These are phyloP conservation scores for Exophiala aquamarina DNA, from an alignment of 2,329 filamentous ascomycete genomes.

Conservation along the genomic window DNA sequence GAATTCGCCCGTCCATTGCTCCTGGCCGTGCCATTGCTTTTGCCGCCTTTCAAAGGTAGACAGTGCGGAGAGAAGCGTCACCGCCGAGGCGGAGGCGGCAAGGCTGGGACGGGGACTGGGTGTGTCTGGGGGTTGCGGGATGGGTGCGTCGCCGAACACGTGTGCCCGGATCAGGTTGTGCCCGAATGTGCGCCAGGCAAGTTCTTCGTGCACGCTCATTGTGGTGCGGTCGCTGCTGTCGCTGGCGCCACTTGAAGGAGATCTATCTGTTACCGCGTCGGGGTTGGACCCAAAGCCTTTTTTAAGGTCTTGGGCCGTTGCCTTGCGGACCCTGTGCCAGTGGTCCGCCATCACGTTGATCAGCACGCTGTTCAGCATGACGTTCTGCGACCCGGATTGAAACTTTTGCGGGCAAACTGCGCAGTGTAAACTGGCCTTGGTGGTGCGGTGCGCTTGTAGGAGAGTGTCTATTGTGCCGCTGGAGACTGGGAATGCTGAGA, in stretches of 20 bases:
- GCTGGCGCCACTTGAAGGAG: too few relatives aligned
- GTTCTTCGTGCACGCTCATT: conserved; percentile 16
- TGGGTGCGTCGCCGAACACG: conserved; percentile 24
- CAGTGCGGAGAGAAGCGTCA: conserved; percentile 37
- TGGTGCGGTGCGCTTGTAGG: conserved; percentile 43
- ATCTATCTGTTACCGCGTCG: too few relatives aligned
- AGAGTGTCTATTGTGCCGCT: conserved; percentile 44
- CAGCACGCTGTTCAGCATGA: conserved; percentile 47
- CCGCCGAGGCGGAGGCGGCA: conserved; percentile 1
- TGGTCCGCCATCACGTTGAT: conserved; percentile 45
- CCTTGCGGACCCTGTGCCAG: conserved; percentile 42
- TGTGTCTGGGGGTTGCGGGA: conserved; percentile 17
- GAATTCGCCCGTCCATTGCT: conserved; percentile 17
- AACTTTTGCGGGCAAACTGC: conserved; percentile 42
- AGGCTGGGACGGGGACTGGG: conserved; percentile 5
- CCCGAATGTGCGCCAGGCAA: conserved; percentile 36
- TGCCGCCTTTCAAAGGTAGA: conserved; percentile 44
- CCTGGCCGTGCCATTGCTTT: conserved; percentile 39
- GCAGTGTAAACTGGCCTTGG: conserved; percentile 43
- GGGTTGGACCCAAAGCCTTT: conserved; percentile 37
- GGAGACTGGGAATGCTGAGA: conserved; percentile 43
- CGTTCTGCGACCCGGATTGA: conserved; percentile 44
- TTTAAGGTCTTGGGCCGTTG: conserved; percentile 38
- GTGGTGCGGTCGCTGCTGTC: too few relatives aligned
- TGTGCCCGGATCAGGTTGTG: conserved; percentile 24